Evolutionary conservation across 257 asterid genomes (phyloP), one percentile per base, ranked within the genome.

Genomic region (Solanum pimpinellifolium): DNA sequence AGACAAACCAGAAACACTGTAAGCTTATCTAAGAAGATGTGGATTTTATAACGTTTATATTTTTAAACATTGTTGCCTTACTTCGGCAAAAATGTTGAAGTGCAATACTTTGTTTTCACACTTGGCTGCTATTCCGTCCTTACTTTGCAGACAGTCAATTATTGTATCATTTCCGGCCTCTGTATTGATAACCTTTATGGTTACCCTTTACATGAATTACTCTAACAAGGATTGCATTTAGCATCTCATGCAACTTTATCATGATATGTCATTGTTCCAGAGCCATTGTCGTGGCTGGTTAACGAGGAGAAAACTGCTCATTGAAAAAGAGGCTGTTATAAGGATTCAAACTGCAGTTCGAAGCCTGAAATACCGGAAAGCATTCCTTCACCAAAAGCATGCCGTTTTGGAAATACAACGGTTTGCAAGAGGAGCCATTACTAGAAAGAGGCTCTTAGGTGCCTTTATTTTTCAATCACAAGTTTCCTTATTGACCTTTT

Each of bases 381-480:
- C 89, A 83, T 95, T 90, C 86, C 39, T 90, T 87, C 83, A 88
- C 83, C 92, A 86, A 39, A 92, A 90, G 88, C 86, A 66, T 27
- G 95, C 98, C 73, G 95, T 94, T 69, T 82, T 74, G 88, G 94
- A 91, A 66, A 91, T 96, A 41, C 99, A 96, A 90, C 83, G 94
- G 73, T 92, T 92, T 87, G 87, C 94, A 74, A 92, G 98, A 91
- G 98, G 98, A 52, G 91, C 91, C 83, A 91, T 65, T 83, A 89
- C 92, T 85, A 92, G 98, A 92, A 95, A 92, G 91, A 91, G 95
- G 91, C 92, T 93, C 90, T 86, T 92, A 77, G 98, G 98, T 94
- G 88, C 59, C 74, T 72, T 69, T 42, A 31, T 11, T 81, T 11
- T 83, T 83, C 69, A 35, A 39, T 44, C 29, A 76, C 70, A 84